These are phyloP conservation scores for Coleophoma crateriformis DNA, from an alignment of 2,329 filamentous ascomycete species.

Conservation along the genomic window DNA sequence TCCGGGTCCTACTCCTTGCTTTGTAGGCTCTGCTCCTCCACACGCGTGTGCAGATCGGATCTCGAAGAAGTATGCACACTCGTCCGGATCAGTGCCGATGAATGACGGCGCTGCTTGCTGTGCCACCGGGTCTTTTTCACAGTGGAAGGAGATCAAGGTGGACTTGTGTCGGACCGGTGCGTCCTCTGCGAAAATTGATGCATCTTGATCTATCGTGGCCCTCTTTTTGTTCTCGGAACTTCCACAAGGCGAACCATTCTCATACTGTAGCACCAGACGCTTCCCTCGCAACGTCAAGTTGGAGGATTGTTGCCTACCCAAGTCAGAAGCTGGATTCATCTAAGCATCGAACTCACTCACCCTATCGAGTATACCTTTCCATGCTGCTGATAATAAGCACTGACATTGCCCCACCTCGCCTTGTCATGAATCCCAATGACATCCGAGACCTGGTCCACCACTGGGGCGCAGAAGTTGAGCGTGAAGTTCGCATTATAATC, in stretches of 20 bases:
- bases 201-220: slow-evolving; percentile 18
- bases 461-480: slow-evolving; percentile 72
- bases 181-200: slow-evolving; percentile 28
- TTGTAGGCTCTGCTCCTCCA: slow-evolving; percentile 59
- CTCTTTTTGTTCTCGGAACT: slow-evolving; percentile 33
- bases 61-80: slow-evolving; percentile 95
- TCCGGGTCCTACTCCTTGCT: slow-evolving; percentile 64
- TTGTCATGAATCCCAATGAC: slow-evolving; percentile 57
- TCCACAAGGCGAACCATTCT: slow-evolving; percentile 69
- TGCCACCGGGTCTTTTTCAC: slow-evolving; percentile 73
- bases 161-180: slow-evolving; percentile 55
- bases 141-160: slow-evolving; percentile 87
- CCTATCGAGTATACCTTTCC: slow-evolving; percentile 71
- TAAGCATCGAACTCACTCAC: slow-evolving; percentile 37
- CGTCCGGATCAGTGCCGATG: slow-evolving; percentile 75
- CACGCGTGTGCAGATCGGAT: slow-evolving; percentile 82
- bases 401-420: slow-evolving; percentile 64
- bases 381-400: slow-evolving; percentile 66
- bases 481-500: slow-evolving; percentile 75
- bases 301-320: slow-evolving; percentile 17
- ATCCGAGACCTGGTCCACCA: slow-evolving; percentile 59
- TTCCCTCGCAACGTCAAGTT: slow-evolving; percentile 56
- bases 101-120: slow-evolving; percentile 72
- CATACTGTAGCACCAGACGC: slow-evolving; percentile 74
- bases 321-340: background rate